These are phyloP conservation scores for Clavispora carvajalis DNA, from an alignment of 805 yeast species.

Conservation along the genomic window DNA sequence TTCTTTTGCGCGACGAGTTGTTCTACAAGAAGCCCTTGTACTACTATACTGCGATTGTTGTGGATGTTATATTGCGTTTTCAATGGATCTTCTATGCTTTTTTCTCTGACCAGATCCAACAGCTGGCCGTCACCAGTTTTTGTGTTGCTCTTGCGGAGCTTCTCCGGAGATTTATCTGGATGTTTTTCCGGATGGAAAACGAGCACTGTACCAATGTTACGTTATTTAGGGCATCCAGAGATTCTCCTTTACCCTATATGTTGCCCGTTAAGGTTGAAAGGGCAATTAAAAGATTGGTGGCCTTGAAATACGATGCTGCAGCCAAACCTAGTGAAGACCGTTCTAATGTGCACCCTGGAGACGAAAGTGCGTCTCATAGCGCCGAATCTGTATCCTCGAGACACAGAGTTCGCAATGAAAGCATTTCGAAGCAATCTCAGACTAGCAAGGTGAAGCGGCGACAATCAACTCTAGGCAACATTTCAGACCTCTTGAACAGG, in stretches of 20 bases:
- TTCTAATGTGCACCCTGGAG: conserved; percentile 4
- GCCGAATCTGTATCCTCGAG: conserved; percentile 3
- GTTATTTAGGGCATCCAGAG: conserved; percentile 81
- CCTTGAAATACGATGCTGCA: conserved; percentile 21
- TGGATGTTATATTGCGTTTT: conserved; percentile 72
- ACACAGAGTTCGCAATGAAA: not conserved
- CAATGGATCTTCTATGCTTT: conserved; percentile 90
- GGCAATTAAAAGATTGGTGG: conserved; percentile 33
- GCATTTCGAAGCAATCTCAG: not conserved
- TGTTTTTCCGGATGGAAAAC: conserved; percentile 88
- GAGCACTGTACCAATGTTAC: conserved; percentile 91
- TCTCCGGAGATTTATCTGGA: conserved; percentile 81
- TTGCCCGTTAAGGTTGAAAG: conserved; percentile 28
- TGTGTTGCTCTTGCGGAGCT: conserved; percentile 78
- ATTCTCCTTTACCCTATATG: conserved; percentile 78
- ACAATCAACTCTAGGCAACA: conserved; percentile 34
- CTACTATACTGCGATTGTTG: conserved; percentile 71
- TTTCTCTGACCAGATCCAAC: conserved; percentile 72
- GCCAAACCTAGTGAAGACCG: conserved; percentile 6
- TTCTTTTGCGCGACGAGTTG: conserved; percentile 64
- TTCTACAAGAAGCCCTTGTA: conserved; percentile 50
- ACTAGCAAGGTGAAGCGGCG: conserved; percentile 13
- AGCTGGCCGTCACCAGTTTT: conserved; percentile 83
- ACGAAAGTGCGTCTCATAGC: conserved; percentile 7
- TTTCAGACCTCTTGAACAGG: conserved; percentile 55